A percentile compares a stretch with the other conserved stretches of the same genome.
These are phyloP conservation scores for Aspergillus funiculosus DNA, from an alignment of 495 filamentous ascomycete species.

Conservation along the genomic window DNA sequence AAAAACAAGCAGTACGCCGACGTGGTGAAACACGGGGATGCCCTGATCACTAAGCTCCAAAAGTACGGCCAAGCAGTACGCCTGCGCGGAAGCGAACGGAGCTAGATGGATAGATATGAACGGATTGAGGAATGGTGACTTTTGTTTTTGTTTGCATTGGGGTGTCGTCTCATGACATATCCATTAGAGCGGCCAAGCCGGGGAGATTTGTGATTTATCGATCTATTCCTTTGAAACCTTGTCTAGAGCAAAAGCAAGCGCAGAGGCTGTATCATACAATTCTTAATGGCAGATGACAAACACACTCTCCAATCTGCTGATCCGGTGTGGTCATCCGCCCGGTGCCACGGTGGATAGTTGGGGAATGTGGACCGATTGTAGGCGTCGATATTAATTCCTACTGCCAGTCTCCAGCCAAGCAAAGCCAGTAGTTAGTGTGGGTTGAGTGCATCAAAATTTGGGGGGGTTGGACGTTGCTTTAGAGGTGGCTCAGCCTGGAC, in stretches of 20 bases:
- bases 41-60: slow-evolving; percentile 95
- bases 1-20: slow-evolving; percentile 99
- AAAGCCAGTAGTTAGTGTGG: too few relatives aligned
- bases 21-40: slow-evolving; percentile 93
- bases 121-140: background rate
- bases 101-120: slow-evolving; percentile 28
- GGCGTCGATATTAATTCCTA: too few relatives aligned
- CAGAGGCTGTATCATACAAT: slow-evolving; percentile 23
- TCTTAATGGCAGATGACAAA: slow-evolving; percentile 19
- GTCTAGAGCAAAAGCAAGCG: slow-evolving; percentile 21
- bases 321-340: background rate
- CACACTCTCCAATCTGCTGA: slow-evolving; percentile 16
- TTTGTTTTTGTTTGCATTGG: background rate
- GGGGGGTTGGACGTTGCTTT: background rate
- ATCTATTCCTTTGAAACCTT: slow-evolving; percentile 11
- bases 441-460: too few relatives aligned
- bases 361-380: slow-evolving; percentile 1
- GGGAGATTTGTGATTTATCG: slow-evolving; percentile 8
- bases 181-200: background rate
- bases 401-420: too few relatives aligned
- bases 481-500: too few relatives aligned
- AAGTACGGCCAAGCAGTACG: slow-evolving; percentile 97
- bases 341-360: background rate
- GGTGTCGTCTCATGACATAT: background rate
- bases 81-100: slow-evolving; percentile 88